These are phyloP conservation scores for Boeremia lycopersici DNA, from an alignment of 2,329 filamentous ascomycete genomes.

Conservation along the genomic window DNA sequence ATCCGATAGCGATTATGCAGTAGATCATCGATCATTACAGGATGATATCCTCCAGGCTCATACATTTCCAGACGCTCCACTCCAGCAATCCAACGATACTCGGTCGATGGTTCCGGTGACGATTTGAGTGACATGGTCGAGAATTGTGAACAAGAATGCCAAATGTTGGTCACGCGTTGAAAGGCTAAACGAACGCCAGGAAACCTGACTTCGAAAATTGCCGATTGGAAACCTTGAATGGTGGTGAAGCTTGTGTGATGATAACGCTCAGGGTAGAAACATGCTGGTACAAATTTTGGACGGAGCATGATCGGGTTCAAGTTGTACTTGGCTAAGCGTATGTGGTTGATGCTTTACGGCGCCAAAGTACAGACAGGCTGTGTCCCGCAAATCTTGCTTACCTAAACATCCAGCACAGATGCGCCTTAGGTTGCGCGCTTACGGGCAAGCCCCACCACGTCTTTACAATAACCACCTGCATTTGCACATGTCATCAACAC, in stretches of 20 bases:
- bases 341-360: not conserved
- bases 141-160: conserved; percentile 1
- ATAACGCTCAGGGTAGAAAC: not conserved
- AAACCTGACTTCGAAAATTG: conserved; percentile 2
- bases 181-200: conserved; percentile 2
- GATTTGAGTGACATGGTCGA: conserved; percentile 12
- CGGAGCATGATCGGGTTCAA: not conserved
- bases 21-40: conserved; percentile 25
- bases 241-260: too few species aligned
- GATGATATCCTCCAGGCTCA: conserved; percentile 23
- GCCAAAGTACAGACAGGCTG: not conserved
- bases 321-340: not conserved
- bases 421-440: too few species aligned
- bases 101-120: conserved; percentile 7
- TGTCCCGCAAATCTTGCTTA: not conserved
- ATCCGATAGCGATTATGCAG: conserved; percentile 26
- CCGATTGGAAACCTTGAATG: too few species aligned
- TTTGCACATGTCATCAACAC: too few species aligned
- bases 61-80: conserved; percentile 21
- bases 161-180: conserved; percentile 10
- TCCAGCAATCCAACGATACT: conserved; percentile 20
- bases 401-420: not conserved
- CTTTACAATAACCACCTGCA: too few species aligned
- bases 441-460: not conserved
- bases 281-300: not conserved